phyloP scores from a whole-genome alignment of 2,329 filamentous ascomycete species.

The Diaporthe sp. region DNA sequence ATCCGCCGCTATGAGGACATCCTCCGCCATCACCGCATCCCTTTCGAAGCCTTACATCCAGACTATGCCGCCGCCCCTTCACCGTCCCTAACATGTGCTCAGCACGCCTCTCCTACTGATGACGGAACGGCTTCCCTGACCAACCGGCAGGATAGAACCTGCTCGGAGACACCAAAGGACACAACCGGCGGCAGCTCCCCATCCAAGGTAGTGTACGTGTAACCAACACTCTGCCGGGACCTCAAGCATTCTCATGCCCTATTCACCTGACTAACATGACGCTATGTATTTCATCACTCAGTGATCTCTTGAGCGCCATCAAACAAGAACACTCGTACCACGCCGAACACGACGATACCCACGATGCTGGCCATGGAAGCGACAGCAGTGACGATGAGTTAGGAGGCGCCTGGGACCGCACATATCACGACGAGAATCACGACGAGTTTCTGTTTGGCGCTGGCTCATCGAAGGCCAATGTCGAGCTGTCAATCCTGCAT shows the following conservation, averaged over 20 bases:
- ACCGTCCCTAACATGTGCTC: too few species aligned
- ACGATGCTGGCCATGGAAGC: neutral
- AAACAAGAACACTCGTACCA: neutral
- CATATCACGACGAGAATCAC: neutral
- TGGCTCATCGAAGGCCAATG: neutral
- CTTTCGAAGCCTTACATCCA: neutral
- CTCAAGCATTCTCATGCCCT: too few species aligned
- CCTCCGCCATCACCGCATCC: neutral
- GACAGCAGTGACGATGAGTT: neutral
- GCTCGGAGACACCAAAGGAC: neutral
- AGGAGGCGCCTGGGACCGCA: neutral
- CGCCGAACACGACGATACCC: neutral
- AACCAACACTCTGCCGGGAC: too few species aligned
- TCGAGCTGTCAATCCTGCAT: neutral
- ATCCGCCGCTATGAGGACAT: neutral
- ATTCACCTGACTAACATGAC: neutral
- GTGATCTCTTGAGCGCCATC: neutral
- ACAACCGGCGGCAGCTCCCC: too few species aligned
- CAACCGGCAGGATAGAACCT: neutral
- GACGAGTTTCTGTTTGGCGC: neutral
- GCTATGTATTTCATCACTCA: neutral
- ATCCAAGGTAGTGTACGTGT: too few species aligned
- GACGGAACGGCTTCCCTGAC: too few species aligned
- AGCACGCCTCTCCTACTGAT: too few species aligned
- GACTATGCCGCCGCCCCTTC: neutral